These are phyloP conservation scores for Fagopyrum tataricum DNA, from an alignment of 148 eudicot species.

Conservation along the genomic window DNA sequence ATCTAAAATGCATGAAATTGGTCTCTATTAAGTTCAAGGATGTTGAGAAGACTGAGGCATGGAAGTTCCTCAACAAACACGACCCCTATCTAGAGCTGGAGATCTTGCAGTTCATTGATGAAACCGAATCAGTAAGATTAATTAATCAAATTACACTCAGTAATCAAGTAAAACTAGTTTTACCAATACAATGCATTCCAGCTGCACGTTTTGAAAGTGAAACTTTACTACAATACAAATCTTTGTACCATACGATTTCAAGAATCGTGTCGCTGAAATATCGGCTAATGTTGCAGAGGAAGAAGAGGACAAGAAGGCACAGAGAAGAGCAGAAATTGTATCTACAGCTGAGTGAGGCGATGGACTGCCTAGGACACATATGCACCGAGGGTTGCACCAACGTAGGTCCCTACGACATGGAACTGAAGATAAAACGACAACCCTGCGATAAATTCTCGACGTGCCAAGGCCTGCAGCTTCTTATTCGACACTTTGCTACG, in stretches of 20 bases:
- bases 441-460: constrained; percentile 69
- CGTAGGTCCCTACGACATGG: constrained; percentile 73
- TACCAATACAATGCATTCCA: not conserved
- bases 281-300: constrained; percentile 47
- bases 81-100: constrained; percentile 87
- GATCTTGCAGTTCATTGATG: constrained; percentile 84
- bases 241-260: not conserved
- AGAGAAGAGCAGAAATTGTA: constrained; percentile 52
- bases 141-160: not conserved
- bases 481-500: constrained; percentile 65
- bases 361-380: constrained; percentile 86
- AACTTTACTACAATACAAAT: not conserved
- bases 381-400: constrained; percentile 83
- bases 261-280: not conserved
- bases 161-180: not conserved
- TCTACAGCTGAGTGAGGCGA: constrained; percentile 75
- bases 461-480: constrained; percentile 67
- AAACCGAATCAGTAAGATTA: constrained; percentile 56
- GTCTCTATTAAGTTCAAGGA: constrained; percentile 41
- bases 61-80: constrained; percentile 67
- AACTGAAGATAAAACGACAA: constrained; percentile 39
- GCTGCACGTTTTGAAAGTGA: not conserved
- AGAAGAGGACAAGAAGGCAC: constrained; percentile 56
- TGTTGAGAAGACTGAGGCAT: constrained; percentile 74
- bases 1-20: constrained; percentile 63